Evolutionary conservation across 148 eudicot species (phyloP).

Genomic region (Euryodendron excelsum): DNA sequence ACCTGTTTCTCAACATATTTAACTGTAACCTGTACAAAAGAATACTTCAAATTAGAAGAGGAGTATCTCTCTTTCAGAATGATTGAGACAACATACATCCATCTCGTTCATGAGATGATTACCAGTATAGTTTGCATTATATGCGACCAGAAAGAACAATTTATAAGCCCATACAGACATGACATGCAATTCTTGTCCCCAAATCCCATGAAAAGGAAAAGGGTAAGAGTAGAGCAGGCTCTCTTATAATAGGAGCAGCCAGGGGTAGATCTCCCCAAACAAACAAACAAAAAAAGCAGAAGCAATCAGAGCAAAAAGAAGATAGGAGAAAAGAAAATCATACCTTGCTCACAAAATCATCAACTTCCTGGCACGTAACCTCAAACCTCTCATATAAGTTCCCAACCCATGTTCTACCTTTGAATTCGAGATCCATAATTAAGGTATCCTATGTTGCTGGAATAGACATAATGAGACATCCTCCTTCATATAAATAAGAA

Average conservation of each 20-base stretch:
- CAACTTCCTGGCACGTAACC: conserved; percentile 50
- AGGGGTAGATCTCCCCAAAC: not conserved
- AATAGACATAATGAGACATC: conserved; percentile 1
- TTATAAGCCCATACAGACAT: not conserved
- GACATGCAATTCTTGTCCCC: not conserved
- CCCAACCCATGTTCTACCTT: conserved; percentile 33
- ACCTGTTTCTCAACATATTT: conserved; percentile 47
- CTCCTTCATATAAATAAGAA: conserved; percentile 3
- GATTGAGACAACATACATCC: not conserved
- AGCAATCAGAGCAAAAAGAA: not conserved
- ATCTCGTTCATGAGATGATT: not conserved
- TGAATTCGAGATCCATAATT: conserved; percentile 27
- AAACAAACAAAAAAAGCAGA: not conserved
- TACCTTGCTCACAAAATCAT: conserved; percentile 43
- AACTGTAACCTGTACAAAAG: conserved; percentile 33
- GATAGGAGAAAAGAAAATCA: not conserved
- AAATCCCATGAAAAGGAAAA: not conserved
- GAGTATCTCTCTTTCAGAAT: not conserved
- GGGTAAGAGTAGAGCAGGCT: not conserved
- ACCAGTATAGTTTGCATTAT: not conserved
- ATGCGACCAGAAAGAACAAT: not conserved
- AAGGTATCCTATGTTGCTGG: conserved; percentile 5
- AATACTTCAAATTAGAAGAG: not conserved
- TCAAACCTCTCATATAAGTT: conserved; percentile 42
- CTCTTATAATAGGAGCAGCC: not conserved